Conservation (phyloP, 305 asterid genomes). For the Fraxinus platypoda region DNA sequence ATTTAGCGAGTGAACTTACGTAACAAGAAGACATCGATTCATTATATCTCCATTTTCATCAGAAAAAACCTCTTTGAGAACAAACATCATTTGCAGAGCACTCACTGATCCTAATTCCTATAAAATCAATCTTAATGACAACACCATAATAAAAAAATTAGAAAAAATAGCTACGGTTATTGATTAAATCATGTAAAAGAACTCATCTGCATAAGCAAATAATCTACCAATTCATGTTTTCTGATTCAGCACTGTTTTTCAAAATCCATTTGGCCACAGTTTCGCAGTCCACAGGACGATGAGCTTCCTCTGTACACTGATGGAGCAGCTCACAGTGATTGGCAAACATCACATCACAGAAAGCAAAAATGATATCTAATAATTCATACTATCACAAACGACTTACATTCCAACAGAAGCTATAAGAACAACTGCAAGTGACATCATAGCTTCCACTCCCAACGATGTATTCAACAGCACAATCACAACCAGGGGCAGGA, state of each 20-base stretch:
- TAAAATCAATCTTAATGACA: background rate
- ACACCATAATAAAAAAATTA: background rate
- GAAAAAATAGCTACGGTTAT: background rate
- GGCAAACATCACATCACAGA: background rate
- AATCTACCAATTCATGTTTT: conserved; percentile 38
- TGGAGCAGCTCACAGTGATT: background rate
- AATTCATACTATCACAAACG: background rate
- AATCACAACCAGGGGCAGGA: conserved; percentile 42
- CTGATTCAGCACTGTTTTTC: conserved; percentile 39
- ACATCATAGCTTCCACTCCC: conserved; percentile 38
- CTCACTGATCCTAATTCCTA: background rate
- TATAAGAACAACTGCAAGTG: conserved; percentile 31
- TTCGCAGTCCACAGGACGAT: conserved; percentile 43
- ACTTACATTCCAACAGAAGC: conserved; percentile 38
- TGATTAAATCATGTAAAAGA: background rate
- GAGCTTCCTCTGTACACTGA: conserved; percentile 41
- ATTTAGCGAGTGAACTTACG: background rate
- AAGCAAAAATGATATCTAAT: background rate
- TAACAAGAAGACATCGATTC: too few species aligned
- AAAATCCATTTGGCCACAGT: conserved; percentile 43
- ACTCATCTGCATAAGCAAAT: background rate
- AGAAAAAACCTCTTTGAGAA: background rate
- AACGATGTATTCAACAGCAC: conserved; percentile 27
- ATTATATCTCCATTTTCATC: background rate
- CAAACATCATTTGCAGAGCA: background rate